Evolutionary conservation across 1,139 yeast genomes (phyloP), one percentile per base, ranked within the genome.

Genomic region (Arxiozyma heterogenica): DNA sequence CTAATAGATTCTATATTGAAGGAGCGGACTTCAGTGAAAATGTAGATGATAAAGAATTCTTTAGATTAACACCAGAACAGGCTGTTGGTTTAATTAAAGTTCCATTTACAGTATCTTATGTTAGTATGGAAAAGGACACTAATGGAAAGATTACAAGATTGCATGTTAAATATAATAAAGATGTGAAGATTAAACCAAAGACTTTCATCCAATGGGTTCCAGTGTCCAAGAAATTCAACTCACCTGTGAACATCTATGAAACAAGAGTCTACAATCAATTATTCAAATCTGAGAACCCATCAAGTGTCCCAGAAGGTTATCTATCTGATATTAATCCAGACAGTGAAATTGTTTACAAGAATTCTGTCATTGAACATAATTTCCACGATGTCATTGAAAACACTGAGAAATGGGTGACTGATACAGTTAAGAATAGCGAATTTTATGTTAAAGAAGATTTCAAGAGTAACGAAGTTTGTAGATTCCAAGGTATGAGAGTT

Each of bases 201-300:
- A 90, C 98, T 1, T 94, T 77, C 68, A 90, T 94, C 67, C 98
- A 94, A 74, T 94, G 99, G 99, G 83, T 94, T 54, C 96, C 97
- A 49, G 81, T 81, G 58, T 75, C 83, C 20, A 75, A 77, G 44
- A 78, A 79, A 57, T 75, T 80, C 64, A 73, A 75, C 49, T 82
- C 89, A 8, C 90, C 90, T 7, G 75, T 84, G 27, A 71, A 71
- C 50, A 71, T 94, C 54, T 72, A 78, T 43, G 96, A 93, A 72
- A 88, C 91, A 30, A 82, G 98, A 71, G 78, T 89, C 57, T 89
- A 91, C 73, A 87, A 89, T 67, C 94, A 84, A 69, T 76, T 94
- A 59, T 94, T 94, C 79, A 81, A 83, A 59, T 83, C 94, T 55
- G 98, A 93, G 65, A 93, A 93, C 69, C 99, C 99, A 46, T 76